Evolutionary conservation across 2,329 filamentous ascomycete genomes (phyloP), one percentile per base, ranked within the genome.

Genomic region (Cucurbitaria berberidis): DNA sequence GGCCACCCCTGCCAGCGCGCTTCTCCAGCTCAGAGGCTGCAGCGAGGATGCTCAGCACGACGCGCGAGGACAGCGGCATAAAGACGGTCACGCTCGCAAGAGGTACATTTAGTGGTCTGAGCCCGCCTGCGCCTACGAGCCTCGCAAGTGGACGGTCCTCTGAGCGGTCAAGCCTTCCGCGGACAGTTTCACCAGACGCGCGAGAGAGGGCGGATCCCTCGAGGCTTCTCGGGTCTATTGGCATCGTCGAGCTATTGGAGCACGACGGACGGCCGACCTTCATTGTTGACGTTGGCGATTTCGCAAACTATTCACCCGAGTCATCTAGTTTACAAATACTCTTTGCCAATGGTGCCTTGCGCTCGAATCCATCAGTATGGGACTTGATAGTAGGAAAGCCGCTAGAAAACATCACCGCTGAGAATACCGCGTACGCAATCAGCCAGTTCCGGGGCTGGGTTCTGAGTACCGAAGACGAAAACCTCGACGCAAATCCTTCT

Each of bases 191-290:
- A 46, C 81, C 84, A 8, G 85, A 86, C 50, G 73, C 77, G 55
- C 69, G 78, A 56, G 74, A 77, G 5, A 74, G 79, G 48, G 73
- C 78, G 1, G 78, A 84, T 1, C 78, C 80, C 5, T 59, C 85
- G 39, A 81, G 85, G 45, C 76, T 85, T 45, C 78, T 93, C 4
- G 84, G 84, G 36, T 82, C 83, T 22, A 80, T 92, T 45, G 87
- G 88, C 21, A 81, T 91, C 9, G 75, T 88, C 18, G 90, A 93
- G 70, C 77, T 93, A 34, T 74, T 95, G 35, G 89, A 93, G 67
- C 84, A 89, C 60, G 90, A 95, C 69, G 84, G 88, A 44, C 80
- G 90, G 41, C 90, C 89, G 2, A 90, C 88, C 0, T 91, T 93
- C 64, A 82, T 93, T 36, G 79, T 93, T 29, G 89, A 93, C 64